Evolutionary conservation across 768 basidiomycete genomes (phyloP), one percentile per base, ranked within the genome.

Genomic region (Hysterangium stoloniferum): DNA sequence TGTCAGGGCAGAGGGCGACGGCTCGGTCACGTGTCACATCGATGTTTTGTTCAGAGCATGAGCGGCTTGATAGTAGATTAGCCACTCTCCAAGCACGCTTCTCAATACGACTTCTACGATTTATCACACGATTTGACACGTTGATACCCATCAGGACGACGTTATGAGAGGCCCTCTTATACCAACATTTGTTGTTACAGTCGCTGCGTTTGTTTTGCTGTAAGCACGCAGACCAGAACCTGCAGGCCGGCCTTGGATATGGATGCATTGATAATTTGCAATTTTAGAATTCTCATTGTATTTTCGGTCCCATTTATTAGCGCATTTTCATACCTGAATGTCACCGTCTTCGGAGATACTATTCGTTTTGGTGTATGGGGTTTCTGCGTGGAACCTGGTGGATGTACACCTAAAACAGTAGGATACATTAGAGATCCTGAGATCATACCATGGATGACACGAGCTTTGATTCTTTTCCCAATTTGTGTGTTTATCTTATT

Each of bases 231-330:
- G n/a, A n/a, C n/a, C n/a, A n/a, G n/a, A n/a, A n/a, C n/a, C n/a
- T n/a, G n/a, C n/a, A n/a, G n/a, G n/a, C n/a, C n/a, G n/a, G n/a
- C n/a, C n/a, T n/a, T n/a, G n/a, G n/a, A n/a, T 20, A 53, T 33
- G 41, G 54, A 49, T 36, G 48, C 12, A 40, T 42, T 42, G 12
- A 48, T 11, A 36, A 20, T 20, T 32, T 49, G 20, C 17, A 5
- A 22, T 22, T 13, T 15, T 38, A 62, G 61, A 31, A 54, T 57
- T 8, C 56, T 61, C 4, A 52, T 57, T 19, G 61, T 59, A 1
- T 58, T 62, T 54, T 62, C 61, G 1, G 48, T 52, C 12, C 60
- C 61, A 1, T 57, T 62, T 34, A 55, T 61, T 11, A 43, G 50
- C 17, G 25, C 38, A 2, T 55, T 62, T 27, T 61, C 58, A 48